These are phyloP conservation scores for Capronia americana DNA, from an alignment of 2,329 filamentous ascomycete species.

Conservation along the genomic window DNA sequence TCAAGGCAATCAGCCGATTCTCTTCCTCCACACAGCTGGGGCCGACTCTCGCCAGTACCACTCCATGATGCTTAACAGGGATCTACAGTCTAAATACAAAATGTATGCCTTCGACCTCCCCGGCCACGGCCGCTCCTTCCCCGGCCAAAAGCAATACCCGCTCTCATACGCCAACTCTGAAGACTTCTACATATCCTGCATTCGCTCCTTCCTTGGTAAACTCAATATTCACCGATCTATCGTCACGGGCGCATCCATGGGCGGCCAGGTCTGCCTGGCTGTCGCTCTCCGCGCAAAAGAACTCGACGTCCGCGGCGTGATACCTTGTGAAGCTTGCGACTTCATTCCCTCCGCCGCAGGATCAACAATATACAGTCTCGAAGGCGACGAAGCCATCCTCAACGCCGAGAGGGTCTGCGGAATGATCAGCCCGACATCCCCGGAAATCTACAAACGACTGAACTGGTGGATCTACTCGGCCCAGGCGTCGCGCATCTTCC, in stretches of 20 bases:
- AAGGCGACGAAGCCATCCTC: conserved; percentile 29
- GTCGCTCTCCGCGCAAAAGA: conserved; percentile 28
- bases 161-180: conserved; percentile 31
- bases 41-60: conserved; percentile 34
- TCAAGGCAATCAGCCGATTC: conserved; percentile 23
- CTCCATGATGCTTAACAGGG: conserved; percentile 31
- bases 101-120: conserved; percentile 37
- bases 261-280: conserved; percentile 32
- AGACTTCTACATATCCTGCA: conserved; percentile 32
- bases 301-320: conserved; percentile 29
- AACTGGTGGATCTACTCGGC: conserved; percentile 58
- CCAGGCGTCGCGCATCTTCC: conserved; percentile 59
- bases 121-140: conserved; percentile 34
- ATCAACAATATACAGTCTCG: conserved; percentile 25
- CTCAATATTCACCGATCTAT: conserved; percentile 25
- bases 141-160: conserved; percentile 27
- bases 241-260: conserved; percentile 31
- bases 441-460: conserved; percentile 53
- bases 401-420: conserved; percentile 36
- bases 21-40: conserved; percentile 36
- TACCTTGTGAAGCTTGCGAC: conserved; percentile 35
- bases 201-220: conserved; percentile 25
- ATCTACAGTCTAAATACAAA: conserved; percentile 26
- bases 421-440: conserved; percentile 56
- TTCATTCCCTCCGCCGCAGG: conserved; percentile 28